phyloP scores from a whole-genome alignment of 2,329 filamentous ascomycete genomes.

The Aspergillus persii region DNA sequence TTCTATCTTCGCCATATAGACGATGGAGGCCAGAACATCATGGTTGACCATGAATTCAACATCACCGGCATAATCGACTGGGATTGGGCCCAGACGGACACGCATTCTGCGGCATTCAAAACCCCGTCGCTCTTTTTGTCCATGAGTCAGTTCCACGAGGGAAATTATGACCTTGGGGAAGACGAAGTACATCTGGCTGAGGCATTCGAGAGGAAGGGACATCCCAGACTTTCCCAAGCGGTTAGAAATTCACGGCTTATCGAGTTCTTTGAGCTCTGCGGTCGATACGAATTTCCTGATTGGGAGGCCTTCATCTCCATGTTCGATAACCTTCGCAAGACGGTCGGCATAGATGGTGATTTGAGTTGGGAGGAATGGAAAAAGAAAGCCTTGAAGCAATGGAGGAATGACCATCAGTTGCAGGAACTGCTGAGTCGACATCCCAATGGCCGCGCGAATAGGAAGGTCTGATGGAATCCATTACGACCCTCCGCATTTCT shows the following conservation, averaged over 20 bases:
- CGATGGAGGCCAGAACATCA: conserved; percentile 51
- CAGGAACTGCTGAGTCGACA: too few relatives aligned
- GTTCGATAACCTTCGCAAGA: conserved; percentile 40
- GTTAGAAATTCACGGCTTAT: conserved; percentile 40
- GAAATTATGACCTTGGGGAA: conserved; percentile 33
- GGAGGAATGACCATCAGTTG: conserved; percentile 23
- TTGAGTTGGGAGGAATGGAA: conserved; percentile 43
- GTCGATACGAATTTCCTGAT: conserved; percentile 43
- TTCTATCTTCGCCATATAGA: conserved; percentile 50
- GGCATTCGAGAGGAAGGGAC: conserved; percentile 35
- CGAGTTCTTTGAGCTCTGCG: conserved; percentile 44
- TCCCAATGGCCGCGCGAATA: too few relatives aligned
- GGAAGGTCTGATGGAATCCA: too few relatives aligned
- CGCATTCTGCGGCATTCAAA: conserved; percentile 36
- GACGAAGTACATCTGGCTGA: conserved; percentile 40
- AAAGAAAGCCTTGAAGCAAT: conserved; percentile 26
- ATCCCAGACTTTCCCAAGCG: conserved; percentile 34
- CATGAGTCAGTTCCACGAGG: conserved; percentile 42
- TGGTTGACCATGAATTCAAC: conserved; percentile 47
- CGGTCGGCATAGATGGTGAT: conserved; percentile 31
- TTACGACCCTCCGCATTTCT: too few relatives aligned
- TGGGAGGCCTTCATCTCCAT: too few relatives aligned
- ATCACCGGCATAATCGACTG: conserved; percentile 52
- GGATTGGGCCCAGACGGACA: conserved; percentile 40
- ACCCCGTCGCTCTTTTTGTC: conserved; percentile 42